Evolutionary conservation across 2,329 filamentous ascomycete species (phyloP), one percentile per base, ranked within the genome.

Genomic region (Pseudocercospora fuligena): DNA sequence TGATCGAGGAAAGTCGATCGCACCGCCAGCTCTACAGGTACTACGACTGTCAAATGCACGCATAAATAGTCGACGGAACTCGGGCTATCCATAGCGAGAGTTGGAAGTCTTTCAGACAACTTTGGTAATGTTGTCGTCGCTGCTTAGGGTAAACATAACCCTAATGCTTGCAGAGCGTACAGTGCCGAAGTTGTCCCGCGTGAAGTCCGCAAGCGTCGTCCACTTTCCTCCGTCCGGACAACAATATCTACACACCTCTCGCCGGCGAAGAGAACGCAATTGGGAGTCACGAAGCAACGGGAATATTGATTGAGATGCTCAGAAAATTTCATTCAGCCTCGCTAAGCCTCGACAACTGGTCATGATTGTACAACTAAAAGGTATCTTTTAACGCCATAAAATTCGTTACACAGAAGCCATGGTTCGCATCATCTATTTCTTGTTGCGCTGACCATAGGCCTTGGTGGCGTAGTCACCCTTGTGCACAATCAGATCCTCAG

Each of bases 381-480:
- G 61, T 64, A 64, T 67, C 57, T 59, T 67, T 46, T 61, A 33
- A 56, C 43, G 49, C 59, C 58, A 54, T 59, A 59, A 67, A 67
- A 64, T 33, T 61, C 58, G 58, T 64, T 64, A 67, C 61, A 62
- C 65, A 56, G 31, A 58, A 51, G 49, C 27, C 51, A 64, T 58
- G n/a, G 40, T 49, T 40, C 61, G 58, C 57, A 21, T 49, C 31
- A 33, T 64, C 59, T 64, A 67, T 58, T 58, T 69, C 66, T 69
- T 66, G 53, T 69, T 71, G 69, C 78, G 85, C 86, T 95, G 88
- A 68, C 94, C 94, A 79, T 97, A 97, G 31, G 94, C 88, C 88
- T 92, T 95, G 78, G 95, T 98, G 73, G 93, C 94, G 80, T 98
- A 99, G 81, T 97, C 92, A 75, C 95, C 95, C 73, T 87, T 83